Evolutionary conservation across 75 land plant genomes (phyloP), one percentile per base, ranked within the genome.

Genomic region (Pinus albicaulis): DNA sequence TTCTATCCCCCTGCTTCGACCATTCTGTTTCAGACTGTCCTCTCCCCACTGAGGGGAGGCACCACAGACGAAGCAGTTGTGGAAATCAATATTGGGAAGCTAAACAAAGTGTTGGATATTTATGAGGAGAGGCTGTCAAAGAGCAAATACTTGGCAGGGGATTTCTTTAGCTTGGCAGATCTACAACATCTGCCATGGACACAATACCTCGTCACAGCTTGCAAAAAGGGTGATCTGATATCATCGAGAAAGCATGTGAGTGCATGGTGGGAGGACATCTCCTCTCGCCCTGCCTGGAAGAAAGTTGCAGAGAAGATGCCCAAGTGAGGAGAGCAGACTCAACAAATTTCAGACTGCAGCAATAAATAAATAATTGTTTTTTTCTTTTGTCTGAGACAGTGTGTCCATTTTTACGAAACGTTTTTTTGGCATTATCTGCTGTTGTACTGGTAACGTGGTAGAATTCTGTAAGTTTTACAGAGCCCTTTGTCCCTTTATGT

Each of bases 111-210:
- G 25, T 80, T 90, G 68, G 92, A 88, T 23, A 57, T 90, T 36
- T 90, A 90, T 60, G 92, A 90, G 76, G 74, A 69, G 5, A 77
- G 85, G 0, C 75, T 90, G 72, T 1, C 77, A 23, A 31, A 80
- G 71, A 48, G 74, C 71, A 83, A 86, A 74, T 90, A 83, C 68
- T 56, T 90, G 79, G 92, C 81, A 0, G 86, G 90, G 0, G 88
- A 85, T 23, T 56, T 23, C 74, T 90, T 81, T 79, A 66, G 64
- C 22, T 56, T 90, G 81, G 92, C 86, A 7, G 92, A 90, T 70
- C 73, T 90, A 20, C 81, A 78, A 26, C 92, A 90, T 76, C 58
- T 82, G 26, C 90, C 89, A 1, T 48, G 14, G 38, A 26, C 79
- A 0, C 61, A 81, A 3, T 44, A 17, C 25, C 77, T 90, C 53